Base-by-base conservation (phyloP, 192 early-diverging fungal genomes). In the Backusella tarrabulga region DNA sequence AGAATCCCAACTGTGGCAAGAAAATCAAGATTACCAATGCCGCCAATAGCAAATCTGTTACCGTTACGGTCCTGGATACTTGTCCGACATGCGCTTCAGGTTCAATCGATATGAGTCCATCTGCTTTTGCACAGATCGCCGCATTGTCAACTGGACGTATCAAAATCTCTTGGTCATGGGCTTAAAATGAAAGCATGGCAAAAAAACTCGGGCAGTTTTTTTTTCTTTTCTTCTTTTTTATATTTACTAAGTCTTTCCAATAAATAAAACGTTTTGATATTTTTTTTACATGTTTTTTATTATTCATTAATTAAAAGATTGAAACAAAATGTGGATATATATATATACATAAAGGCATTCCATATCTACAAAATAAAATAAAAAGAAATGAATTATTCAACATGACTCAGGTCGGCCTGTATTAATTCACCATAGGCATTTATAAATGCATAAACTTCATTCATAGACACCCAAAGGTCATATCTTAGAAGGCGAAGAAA, bases 1-100 rank as follows among this genome's bases (percentile, higher is more conserved):
- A 71, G 0, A 83, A 81, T 8, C 83, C 87, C 8, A 81, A 70
- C 34, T 92, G 91, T 79, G 89, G 89, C 40, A 80, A 85, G 73
- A 81, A 82, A 60, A 84, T 81, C n/a, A 75, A 68, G 26, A 85
- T 88, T 3, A 72, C 40, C 4, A 46, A 72, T 40, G 23, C 17
- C 19, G 70, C 70, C 12, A 72, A 42, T 46, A 32, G 40, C 21
- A 88, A 81, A 60, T 36, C 83, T 2, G 84, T 87, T 26, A 75
- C 70, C 26, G 90, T 85, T 46, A 88, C 75, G 41, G 84, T 89
- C 67, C 81, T 87, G 40, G 73, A 72, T 67, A 21, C 34, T 67
- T 14, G n/a, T 11, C 82, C 80, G 4, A 76, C 70, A 12, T 90
- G 89, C 68, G 9, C 42, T 1, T 76, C 68, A 1, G 83, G 85